These are phyloP conservation scores for Zygosaccharomyces sapae DNA, from an alignment of 1,139 yeast species.

Conservation along the genomic window DNA sequence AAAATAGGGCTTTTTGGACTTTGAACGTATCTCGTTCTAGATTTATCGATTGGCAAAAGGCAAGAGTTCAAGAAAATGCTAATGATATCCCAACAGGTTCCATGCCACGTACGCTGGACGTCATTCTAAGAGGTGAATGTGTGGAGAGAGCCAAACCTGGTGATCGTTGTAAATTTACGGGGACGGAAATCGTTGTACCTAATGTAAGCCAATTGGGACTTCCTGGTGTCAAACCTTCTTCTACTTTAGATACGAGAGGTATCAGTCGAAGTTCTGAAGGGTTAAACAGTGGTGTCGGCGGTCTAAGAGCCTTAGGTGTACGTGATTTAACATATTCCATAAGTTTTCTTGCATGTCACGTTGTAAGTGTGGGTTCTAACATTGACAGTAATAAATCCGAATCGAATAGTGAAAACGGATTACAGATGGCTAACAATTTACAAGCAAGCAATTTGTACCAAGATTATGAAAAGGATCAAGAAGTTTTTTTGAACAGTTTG, in stretches of 20 bases:
- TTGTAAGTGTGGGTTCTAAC: slow-evolving; percentile 40
- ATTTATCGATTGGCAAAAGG: slow-evolving; percentile 96
- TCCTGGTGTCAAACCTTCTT: slow-evolving; percentile 90
- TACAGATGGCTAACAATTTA: slow-evolving; percentile 23
- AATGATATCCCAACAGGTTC: slow-evolving; percentile 97
- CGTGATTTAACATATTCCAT: slow-evolving; percentile 89
- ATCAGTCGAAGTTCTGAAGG: slow-evolving; percentile 62
- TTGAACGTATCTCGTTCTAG: slow-evolving; percentile 78
- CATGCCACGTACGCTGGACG: slow-evolving; percentile 97
- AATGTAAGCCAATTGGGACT: slow-evolving; percentile 93
- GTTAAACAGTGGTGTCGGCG: slow-evolving; percentile 77
- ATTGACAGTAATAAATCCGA: slow-evolving; percentile 16
- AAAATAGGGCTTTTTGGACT: slow-evolving; percentile 82
- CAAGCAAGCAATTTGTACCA: slow-evolving; percentile 28
- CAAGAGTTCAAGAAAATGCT: slow-evolving; percentile 91
- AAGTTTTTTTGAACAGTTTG: slow-evolving; percentile 70
- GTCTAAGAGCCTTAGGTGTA: slow-evolving; percentile 83
- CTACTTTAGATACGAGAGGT: slow-evolving; percentile 66
- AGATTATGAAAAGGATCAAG: slow-evolving; percentile 60
- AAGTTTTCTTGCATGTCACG: slow-evolving; percentile 91
- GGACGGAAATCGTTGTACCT: slow-evolving; percentile 93
- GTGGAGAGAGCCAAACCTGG: slow-evolving; percentile 98
- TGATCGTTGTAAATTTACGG: slow-evolving; percentile 91
- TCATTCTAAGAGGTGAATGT: slow-evolving; percentile 86
- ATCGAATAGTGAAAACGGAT: slow-evolving; percentile 29